Percentiles rank a stretch among this genome's conserved stretches.
Evolutionary conservation across 2,329 filamentous ascomycete genomes (phyloP).

Genomic region (Fusarium sp.): DNA sequence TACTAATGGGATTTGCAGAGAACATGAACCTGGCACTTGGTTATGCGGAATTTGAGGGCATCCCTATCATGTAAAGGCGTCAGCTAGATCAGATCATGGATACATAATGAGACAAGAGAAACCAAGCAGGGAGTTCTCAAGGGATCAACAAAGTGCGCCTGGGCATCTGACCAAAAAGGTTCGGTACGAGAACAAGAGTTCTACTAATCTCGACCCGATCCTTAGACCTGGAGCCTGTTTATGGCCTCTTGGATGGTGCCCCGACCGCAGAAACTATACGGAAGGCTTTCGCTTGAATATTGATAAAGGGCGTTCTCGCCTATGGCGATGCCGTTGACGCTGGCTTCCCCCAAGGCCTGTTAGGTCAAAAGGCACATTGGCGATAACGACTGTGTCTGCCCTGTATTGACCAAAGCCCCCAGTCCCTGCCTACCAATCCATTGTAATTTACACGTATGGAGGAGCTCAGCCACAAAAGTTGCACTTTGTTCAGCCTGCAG

Average conservation of each 20-base stretch:
- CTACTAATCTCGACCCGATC: no score
- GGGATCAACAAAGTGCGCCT: no score
- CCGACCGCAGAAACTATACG: no score
- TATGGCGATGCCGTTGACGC: not conserved
- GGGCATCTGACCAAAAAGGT: no score
- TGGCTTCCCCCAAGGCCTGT: not conserved
- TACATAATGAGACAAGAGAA: not conserved
- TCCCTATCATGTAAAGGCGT: conserved; percentile 65
- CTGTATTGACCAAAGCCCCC: not conserved
- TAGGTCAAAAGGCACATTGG: no score
- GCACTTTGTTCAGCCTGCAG: not conserved
- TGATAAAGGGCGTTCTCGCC: no score
- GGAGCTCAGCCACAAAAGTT: not conserved
- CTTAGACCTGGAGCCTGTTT: no score
- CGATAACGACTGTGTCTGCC: not conserved
- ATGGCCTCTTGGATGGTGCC: no score
- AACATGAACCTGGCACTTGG: conserved; percentile 93
- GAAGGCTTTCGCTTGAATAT: no score
- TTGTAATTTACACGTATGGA: not conserved
- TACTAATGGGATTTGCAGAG: conserved; percentile 73
- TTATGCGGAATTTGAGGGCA: conserved; percentile 89
- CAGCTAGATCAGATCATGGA: not conserved
- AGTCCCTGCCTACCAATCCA: not conserved
- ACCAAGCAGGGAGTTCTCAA: not conserved
- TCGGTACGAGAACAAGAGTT: no score